Percentiles rank a stretch among this genome's conserved stretches.
These are phyloP conservation scores for Fusarium transvaalense DNA, from an alignment of 2,329 filamentous ascomycete genomes.

Conservation along the genomic window DNA sequence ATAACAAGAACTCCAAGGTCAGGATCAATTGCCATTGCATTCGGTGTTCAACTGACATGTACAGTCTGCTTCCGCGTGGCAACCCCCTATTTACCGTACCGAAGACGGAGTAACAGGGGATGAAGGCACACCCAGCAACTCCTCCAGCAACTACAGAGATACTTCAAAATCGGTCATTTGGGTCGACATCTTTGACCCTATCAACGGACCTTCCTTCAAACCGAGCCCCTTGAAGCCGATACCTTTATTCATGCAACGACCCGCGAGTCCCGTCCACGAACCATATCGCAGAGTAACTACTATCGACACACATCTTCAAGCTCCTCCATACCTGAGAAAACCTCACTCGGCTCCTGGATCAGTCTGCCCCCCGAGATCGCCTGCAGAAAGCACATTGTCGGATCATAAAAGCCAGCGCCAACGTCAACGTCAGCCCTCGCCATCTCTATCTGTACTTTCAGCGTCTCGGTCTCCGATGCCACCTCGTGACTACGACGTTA, in stretches of 20 bases:
- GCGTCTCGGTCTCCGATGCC: slow-evolving; percentile 3
- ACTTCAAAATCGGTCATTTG: slow-evolving; percentile 58
- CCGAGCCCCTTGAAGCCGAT: slow-evolving; percentile 65
- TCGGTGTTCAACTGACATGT: slow-evolving; percentile 10
- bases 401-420: background rate
- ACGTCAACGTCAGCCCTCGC: background rate
- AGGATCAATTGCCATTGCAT: background rate
- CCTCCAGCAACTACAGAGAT: slow-evolving; percentile 35
- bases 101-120: slow-evolving; percentile 23
- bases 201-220: slow-evolving; percentile 61
- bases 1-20: slow-evolving; percentile 16
- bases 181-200: slow-evolving; percentile 63
- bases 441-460: slow-evolving; percentile 6
- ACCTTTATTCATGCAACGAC: slow-evolving; percentile 60
- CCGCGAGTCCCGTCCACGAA: slow-evolving; percentile 31
- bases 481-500: slow-evolving; percentile 6
- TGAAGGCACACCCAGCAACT: slow-evolving; percentile 2
- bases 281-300: slow-evolving; percentile 20
- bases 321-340: slow-evolving; percentile 15
- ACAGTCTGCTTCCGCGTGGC: slow-evolving; percentile 9
- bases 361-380: slow-evolving; percentile 8
- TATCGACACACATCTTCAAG: slow-evolving; percentile 30
- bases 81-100: slow-evolving; percentile 4
- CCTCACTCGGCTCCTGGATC: slow-evolving; percentile 17
- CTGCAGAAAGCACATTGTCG: background rate